Evolutionary conservation across 139 green algal genomes (phyloP).

Genomic region (Nannochloris sp.): DNA sequence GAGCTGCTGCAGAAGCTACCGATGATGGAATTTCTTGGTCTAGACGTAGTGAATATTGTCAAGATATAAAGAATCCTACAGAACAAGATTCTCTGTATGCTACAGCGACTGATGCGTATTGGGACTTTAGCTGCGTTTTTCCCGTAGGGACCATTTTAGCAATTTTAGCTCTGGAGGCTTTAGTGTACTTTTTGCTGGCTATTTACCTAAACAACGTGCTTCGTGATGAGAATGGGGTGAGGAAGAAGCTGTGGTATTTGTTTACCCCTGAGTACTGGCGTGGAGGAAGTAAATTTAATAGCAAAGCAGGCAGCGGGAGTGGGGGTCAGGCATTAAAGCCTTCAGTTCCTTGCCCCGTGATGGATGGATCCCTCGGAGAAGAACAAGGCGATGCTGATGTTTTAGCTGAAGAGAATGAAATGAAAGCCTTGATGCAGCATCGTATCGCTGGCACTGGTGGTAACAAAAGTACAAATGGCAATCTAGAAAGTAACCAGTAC

Average conservation of each 20-base stretch:
- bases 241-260: constrained; percentile 47
- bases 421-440: not conserved
- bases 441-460: no score
- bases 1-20: constrained; percentile 29
- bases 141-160: constrained; percentile 36
- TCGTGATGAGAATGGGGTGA: constrained; percentile 62
- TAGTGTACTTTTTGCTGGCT: constrained; percentile 62
- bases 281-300: no score
- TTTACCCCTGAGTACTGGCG: constrained; percentile 59
- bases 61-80: constrained; percentile 16
- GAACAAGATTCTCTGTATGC: constrained; percentile 3
- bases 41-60: constrained; percentile 32
- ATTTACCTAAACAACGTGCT: constrained; percentile 91
- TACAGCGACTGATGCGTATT: constrained; percentile 28
- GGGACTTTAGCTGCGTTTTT: constrained; percentile 62
- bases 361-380: constrained; percentile 15
- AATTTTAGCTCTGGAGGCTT: constrained; percentile 33
- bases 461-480: no score
- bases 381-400: not conserved
- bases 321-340: not conserved
- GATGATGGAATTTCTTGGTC: constrained; percentile 37
- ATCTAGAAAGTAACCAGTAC: not conserved
- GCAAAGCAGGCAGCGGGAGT: not conserved
- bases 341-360: not conserved
- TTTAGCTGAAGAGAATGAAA: not conserved